Percentiles rank a stretch among this genome's conserved stretches.
These are phyloP conservation scores for Lagerstroemia speciosa DNA, from an alignment of 345 rosid species.

Conservation along the genomic window DNA sequence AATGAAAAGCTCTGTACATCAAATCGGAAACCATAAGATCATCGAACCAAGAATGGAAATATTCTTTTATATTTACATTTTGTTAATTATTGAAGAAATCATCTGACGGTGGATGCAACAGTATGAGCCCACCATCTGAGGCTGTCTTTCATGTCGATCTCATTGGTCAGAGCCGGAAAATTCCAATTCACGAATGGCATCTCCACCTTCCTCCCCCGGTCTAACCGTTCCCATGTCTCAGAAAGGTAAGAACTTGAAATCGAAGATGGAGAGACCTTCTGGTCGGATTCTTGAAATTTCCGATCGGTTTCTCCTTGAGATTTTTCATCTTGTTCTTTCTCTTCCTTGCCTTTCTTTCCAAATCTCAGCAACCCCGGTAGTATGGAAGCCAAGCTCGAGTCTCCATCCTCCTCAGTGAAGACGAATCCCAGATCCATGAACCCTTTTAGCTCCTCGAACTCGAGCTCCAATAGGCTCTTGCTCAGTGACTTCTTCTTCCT, in stretches of 20 bases:
- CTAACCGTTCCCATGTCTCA: constrained; percentile 68
- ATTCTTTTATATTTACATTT: no score
- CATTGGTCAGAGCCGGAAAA: constrained; percentile 41
- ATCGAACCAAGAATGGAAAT: no score
- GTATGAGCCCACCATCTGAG: constrained; percentile 73
- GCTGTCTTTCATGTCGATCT: constrained; percentile 48
- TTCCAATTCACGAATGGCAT: constrained; percentile 49
- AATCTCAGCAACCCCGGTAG: constrained; percentile 64
- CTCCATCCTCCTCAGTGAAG: constrained; percentile 63
- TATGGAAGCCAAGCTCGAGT: constrained; percentile 58
- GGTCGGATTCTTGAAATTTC: background rate
- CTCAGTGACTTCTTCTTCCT: constrained; percentile 26
- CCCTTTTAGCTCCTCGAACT: constrained; percentile 75
- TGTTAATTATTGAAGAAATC: background rate
- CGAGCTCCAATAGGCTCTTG: constrained; percentile 60
- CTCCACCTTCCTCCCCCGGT: constrained; percentile 18
- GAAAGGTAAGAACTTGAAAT: constrained; percentile 68
- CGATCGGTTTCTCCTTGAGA: background rate
- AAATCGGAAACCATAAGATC: no score
- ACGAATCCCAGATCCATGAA: constrained; percentile 89
- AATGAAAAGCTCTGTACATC: no score
- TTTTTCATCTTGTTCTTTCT: constrained; percentile 21
- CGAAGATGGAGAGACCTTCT: constrained; percentile 9
- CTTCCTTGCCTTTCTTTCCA: constrained; percentile 31
- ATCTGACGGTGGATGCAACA: constrained; percentile 59